Base-by-base conservation (phyloP, 495 filamentous ascomycete species). In the Paragyromitra xinjiangensis region DNA sequence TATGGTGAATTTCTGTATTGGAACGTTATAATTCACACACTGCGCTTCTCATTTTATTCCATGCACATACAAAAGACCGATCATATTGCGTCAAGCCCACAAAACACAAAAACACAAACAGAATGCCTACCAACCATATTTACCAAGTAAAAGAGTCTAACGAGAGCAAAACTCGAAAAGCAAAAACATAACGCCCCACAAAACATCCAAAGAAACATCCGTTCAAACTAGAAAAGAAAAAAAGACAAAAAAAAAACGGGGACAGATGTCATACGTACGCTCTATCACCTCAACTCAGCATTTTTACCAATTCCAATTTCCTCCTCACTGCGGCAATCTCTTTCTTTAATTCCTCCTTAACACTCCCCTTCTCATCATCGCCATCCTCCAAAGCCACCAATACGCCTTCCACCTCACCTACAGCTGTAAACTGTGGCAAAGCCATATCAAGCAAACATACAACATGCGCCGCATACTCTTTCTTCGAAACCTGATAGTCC, bases 391-490 rank as follows among this genome's bases (percentile, higher is more conserved):
- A 37, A 6, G 39, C 61, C n/a, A 50, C 24, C 44, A 79, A 61
- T 5, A 79, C 42, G 16, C 24, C 37, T n/a, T 77, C 67, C 2
- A 78, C 77, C 19, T 79, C 67, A 3, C 77, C 77, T 7, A 79
- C 77, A 22, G 63, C 77, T 11, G 59, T 66, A 19, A 79, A 79
- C 16, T 63, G 62, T 7, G 77, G 74, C 24, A 79, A 39, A 26
- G 74, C 77, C 59, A 78, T 67, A 50, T 79, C 77, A 1, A 79
- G 66, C 11, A 79, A 45, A 16, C 74, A 55, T 12, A 79, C 22
- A 50, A 79, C 56, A 59, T 78, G 61, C 7, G 66, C 67, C 5
- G 74, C 77, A 24, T 79, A 79, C n/a, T 79, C 77, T 75, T 78
- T 79, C 68, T 79, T 79, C 24, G 42, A 72, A 7, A 79, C 67